A percentile compares a stretch with the other conserved stretches of the same genome.
These are phyloP conservation scores for Xylaria cubensis DNA, from an alignment of 495 filamentous ascomycete genomes.

Conservation along the genomic window DNA sequence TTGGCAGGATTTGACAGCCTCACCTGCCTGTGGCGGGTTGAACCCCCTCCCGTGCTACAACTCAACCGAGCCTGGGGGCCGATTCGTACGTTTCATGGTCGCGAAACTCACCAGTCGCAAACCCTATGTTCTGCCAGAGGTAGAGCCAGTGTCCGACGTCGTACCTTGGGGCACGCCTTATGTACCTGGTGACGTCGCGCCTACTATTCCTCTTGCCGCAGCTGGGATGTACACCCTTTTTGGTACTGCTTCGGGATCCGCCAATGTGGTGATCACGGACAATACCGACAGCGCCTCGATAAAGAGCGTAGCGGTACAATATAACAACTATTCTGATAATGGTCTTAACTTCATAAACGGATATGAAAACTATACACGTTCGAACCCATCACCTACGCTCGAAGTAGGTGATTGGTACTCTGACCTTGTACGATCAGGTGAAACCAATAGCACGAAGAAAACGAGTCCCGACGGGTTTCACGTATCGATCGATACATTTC, in stretches of 20 bases:
- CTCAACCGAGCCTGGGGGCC: neutral
- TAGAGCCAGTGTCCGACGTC: neutral
- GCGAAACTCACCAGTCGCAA: neutral
- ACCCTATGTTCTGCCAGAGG: neutral
- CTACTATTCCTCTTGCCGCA: neutral
- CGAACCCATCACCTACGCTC: neutral
- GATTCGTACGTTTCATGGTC: neutral
- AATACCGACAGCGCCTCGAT: neutral
- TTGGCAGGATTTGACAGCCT: constrained; percentile 21
- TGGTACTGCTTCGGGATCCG: neutral
- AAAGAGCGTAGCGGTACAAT: neutral
- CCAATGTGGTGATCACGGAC: neutral
- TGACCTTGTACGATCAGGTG: neutral
- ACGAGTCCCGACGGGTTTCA: neutral
- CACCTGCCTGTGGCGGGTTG: neutral
- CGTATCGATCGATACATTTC: neutral
- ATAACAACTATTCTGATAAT: neutral
- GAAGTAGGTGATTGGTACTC: neutral
- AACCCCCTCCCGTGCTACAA: neutral
- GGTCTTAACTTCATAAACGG: neutral
- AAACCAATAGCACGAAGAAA: neutral
- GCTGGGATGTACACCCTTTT: neutral
- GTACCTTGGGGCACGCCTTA: neutral
- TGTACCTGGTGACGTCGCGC: neutral
- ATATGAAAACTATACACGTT: neutral